Conservation (phyloP, 257 asterid genomes). For the Paulownia fortunei region DNA sequence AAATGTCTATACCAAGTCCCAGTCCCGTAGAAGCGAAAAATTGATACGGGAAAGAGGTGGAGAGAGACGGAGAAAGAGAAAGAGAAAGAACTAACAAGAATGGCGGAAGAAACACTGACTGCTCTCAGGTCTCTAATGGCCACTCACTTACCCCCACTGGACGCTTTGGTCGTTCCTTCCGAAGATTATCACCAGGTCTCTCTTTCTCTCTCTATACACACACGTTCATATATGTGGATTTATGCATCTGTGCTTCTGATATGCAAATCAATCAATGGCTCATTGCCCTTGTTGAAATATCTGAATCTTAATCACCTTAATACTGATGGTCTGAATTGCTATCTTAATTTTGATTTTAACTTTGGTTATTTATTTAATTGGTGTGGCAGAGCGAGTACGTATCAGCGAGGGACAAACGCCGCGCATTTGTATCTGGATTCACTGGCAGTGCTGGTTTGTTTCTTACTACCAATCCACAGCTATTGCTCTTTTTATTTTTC, state of each 20-base stretch:
- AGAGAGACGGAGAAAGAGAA: not conserved
- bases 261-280: conserved; percentile 6
- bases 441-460: conserved; percentile 92
- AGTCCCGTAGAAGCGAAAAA: conserved; percentile 20
- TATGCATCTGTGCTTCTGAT: not conserved
- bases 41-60: not conserved
- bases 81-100: conserved; percentile 22
- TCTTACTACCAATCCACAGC: not conserved
- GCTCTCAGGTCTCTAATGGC: conserved; percentile 79
- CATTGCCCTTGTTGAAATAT: not conserved
- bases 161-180: conserved; percentile 88
- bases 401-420: conserved; percentile 84
- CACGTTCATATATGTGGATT: not conserved
- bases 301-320: not conserved
- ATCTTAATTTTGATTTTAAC: not conserved
- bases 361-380: conserved; percentile 16
- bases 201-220: not conserved
- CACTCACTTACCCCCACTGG: conserved; percentile 82
- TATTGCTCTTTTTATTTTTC: not conserved
- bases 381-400: conserved; percentile 91
- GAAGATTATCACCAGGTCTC: conserved; percentile 95
- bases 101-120: conserved; percentile 69
- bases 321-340: not conserved
- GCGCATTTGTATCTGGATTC: conserved; percentile 91
- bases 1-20: not conserved